A percentile compares a stretch with the other conserved stretches of the same genome.
These are phyloP conservation scores for Pleurotus djamor DNA, from an alignment of 768 basidiomycete species.

Conservation along the genomic window DNA sequence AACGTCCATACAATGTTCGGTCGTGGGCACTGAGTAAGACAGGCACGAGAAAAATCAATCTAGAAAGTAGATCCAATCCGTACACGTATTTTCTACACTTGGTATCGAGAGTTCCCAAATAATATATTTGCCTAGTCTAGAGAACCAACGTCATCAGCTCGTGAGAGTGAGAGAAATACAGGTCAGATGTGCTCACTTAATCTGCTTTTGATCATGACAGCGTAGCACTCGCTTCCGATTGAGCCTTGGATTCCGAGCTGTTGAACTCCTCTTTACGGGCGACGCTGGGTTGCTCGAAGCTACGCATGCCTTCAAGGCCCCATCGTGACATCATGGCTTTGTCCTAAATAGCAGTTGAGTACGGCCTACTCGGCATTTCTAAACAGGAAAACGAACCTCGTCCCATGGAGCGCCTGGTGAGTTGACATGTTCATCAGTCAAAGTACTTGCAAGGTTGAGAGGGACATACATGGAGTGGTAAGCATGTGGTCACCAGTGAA, in stretches of 20 bases:
- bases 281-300: slow-evolving; percentile 76
- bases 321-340: slow-evolving; percentile 92
- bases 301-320: slow-evolving; percentile 90
- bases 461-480: slow-evolving; percentile 85
- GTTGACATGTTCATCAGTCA: slow-evolving; percentile 9
- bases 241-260: slow-evolving; percentile 11
- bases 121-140: not conserved
- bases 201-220: not conserved
- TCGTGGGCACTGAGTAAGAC: not conserved
- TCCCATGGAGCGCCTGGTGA: slow-evolving; percentile 87
- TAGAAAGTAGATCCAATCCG: slow-evolving; percentile 1
- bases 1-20: not conserved
- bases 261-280: slow-evolving; percentile 48
- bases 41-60: slow-evolving; percentile 4
- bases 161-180: no score
- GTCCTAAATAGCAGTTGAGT: slow-evolving; percentile 47
- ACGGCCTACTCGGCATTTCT: slow-evolving; percentile 5
- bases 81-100: slow-evolving; percentile 9
- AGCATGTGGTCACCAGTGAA: slow-evolving; percentile 99
- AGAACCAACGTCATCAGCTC: not conserved
- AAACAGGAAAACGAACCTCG: slow-evolving; percentile 46
- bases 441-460: slow-evolving; percentile 9
- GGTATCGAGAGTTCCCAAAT: not conserved
- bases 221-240: slow-evolving; percentile 7
- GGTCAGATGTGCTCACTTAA: not conserved